Evolutionary conservation across 371 early-diverging fungal species (phyloP).

Genomic region (Syncephalastrum sp.): DNA sequence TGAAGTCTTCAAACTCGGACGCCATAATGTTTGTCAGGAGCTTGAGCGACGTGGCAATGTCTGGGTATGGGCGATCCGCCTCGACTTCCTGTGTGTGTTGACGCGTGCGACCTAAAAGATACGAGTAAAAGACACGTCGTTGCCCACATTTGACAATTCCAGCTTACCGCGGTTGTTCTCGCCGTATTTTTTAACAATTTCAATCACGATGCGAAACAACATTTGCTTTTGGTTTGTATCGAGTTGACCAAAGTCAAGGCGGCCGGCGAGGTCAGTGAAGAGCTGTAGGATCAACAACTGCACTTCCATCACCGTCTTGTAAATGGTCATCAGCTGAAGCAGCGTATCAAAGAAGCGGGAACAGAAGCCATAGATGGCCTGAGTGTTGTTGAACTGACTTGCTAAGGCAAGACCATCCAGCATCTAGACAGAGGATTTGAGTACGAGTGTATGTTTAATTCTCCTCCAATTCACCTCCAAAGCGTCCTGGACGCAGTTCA

Average conservation of each 20-base stretch:
- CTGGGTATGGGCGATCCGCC: conserved; percentile 69
- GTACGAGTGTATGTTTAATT: background rate
- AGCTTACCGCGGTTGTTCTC: conserved; percentile 47
- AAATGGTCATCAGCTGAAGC: conserved; percentile 63
- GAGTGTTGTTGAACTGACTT: conserved; percentile 62
- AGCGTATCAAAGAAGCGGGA: conserved; percentile 66
- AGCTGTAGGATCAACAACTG: conserved; percentile 62
- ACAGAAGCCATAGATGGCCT: conserved; percentile 55
- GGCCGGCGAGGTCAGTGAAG: conserved; percentile 53
- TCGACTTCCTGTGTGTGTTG: conserved; percentile 53
- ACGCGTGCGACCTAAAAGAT: conserved; percentile 48
- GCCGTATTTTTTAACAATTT: conserved; percentile 52
- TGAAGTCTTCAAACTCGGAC: conserved; percentile 56
- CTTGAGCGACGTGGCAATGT: conserved; percentile 62
- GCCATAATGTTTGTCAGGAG: conserved; percentile 62
- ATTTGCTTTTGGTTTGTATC: conserved; percentile 39
- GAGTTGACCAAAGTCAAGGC: conserved; percentile 49
- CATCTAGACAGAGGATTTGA: conserved; percentile 37
- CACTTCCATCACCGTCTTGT: conserved; percentile 63
- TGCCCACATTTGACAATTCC: background rate
- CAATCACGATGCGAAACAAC: conserved; percentile 47
- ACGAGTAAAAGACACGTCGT: background rate
- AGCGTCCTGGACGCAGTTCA: conserved; percentile 62
- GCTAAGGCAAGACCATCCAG: conserved; percentile 78
- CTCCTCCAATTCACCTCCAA: conserved; percentile 75